These are phyloP conservation scores for Kwoniella pini DNA, from an alignment of 768 basidiomycete species.

Conservation along the genomic window DNA sequence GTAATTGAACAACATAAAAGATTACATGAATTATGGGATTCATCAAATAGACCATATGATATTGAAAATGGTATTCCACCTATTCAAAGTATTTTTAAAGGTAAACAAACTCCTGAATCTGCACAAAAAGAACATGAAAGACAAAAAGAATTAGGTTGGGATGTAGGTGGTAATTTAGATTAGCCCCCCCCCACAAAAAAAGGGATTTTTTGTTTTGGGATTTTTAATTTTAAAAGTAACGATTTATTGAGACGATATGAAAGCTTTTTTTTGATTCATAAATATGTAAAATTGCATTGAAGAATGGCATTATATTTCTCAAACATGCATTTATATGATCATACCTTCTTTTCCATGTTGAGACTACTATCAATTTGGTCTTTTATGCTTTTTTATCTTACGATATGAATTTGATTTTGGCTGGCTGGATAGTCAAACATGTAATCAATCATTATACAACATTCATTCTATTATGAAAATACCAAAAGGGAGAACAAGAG, in stretches of 20 bases:
- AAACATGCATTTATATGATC: too few species aligned
- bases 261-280: too few species aligned
- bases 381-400: too few species aligned
- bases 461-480: not conserved
- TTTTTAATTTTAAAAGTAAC: too few species aligned
- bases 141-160: constrained; percentile 55
- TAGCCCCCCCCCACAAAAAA: not conserved
- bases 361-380: too few species aligned
- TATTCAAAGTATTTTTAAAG: constrained; percentile 40
- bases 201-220: not conserved
- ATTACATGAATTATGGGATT: constrained; percentile 47
- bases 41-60: constrained; percentile 45
- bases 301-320: not conserved
- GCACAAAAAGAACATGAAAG: constrained; percentile 52
- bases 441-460: not conserved
- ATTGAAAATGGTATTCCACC: constrained; percentile 49
- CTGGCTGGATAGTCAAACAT: too few species aligned
- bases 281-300: too few species aligned
- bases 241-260: too few species aligned
- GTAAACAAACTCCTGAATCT: constrained; percentile 43
- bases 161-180: constrained; percentile 48
- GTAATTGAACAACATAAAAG: constrained; percentile 45
- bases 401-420: too few species aligned
- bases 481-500: not conserved
- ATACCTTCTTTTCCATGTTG: too few species aligned